Evolutionary conservation across 2,329 filamentous ascomycete species (phyloP), one percentile per base, ranked within the genome.

Genomic region (Exutisphaerella laricina): DNA sequence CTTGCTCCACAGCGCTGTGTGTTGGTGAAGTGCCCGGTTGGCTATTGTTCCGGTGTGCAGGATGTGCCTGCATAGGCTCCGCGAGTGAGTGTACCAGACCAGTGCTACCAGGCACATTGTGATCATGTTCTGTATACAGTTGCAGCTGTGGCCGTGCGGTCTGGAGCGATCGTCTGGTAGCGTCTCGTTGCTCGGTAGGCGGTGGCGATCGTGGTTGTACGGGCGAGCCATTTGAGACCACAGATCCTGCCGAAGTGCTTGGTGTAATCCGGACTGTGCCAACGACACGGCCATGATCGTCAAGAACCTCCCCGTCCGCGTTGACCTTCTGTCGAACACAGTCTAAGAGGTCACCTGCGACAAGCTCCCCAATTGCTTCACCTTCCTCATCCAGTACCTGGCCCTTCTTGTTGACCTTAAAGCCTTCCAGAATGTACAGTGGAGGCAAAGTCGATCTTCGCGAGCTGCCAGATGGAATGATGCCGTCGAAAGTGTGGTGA

Each of bases 361-460:
- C 60, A 17, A 72, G 64, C 58, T 72, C 65, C 23, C 70, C 70
- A 47, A 72, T 71, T 38, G 66, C 61, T 39, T 72, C 69, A 16
- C 70, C 70, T 26, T 72, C 70, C 40, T 67, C 65, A 43, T 72
- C 65, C 26, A 73, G 62, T 20, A 73, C 64, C 52, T 68, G 68
- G 55, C 70, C 70, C 55, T 72, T 73, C 63, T 73, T 75, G 61
- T 75, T 76, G 56, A 76, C 71, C 58, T 74, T 75, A 37, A 72
- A 64, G 37, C 73, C 70, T 55, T 75, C 64, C 30, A 74, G 46
- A 47, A 69, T 68, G 9, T 63, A 64, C 4, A 71, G 59, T 30
- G 66, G 64, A 36, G 67, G 66, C 4, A 64, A 17, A 5, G 32
- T 46, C 25, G 29, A 20, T 8, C 38, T 14, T 32, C 38, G 18